Conservation (phyloP, 495 filamentous ascomycete species). For the Tuber umbilicatum region DNA sequence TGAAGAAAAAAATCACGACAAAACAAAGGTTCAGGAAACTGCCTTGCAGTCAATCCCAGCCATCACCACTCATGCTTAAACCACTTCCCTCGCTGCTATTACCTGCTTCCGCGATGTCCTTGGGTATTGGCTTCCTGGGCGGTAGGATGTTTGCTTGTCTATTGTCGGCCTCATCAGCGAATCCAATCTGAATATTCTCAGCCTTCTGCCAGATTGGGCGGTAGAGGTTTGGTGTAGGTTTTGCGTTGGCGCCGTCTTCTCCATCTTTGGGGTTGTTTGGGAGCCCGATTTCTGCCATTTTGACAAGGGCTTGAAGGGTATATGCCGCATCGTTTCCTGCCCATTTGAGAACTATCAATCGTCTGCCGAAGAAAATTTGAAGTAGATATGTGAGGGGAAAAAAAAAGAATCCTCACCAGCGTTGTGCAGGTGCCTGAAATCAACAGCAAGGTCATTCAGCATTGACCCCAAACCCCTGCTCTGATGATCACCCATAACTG, state of each 20-base stretch:
- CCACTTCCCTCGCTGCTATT: conserved; percentile 19
- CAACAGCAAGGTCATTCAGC: conserved; percentile 58
- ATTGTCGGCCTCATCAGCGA: conserved; percentile 22
- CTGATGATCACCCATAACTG: conserved; percentile 49
- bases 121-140: conserved; percentile 2
- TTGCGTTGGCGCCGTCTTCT: not conserved
- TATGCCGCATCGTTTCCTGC: conserved; percentile 84
- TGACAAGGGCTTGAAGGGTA: conserved; percentile 69
- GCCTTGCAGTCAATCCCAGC: conserved; percentile 17
- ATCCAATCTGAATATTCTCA: conserved; percentile 28
- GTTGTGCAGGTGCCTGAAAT: conserved; percentile 68
- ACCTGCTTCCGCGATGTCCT: not conserved
- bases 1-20: not conserved
- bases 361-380: not conserved
- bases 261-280: conserved; percentile 6
- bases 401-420: conserved; percentile 47
- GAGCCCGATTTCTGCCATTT: conserved; percentile 52
- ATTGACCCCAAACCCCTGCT: conserved; percentile 53
- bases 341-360: not conserved
- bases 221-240: conserved; percentile 1
- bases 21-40: not conserved
- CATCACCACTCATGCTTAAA: conserved; percentile 26
- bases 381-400: not conserved
- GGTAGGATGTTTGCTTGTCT: conserved; percentile 20
- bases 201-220: conserved; percentile 16